Base-by-base conservation (phyloP, 805 yeast species). In the Cyberlindnera xylosilytica region DNA sequence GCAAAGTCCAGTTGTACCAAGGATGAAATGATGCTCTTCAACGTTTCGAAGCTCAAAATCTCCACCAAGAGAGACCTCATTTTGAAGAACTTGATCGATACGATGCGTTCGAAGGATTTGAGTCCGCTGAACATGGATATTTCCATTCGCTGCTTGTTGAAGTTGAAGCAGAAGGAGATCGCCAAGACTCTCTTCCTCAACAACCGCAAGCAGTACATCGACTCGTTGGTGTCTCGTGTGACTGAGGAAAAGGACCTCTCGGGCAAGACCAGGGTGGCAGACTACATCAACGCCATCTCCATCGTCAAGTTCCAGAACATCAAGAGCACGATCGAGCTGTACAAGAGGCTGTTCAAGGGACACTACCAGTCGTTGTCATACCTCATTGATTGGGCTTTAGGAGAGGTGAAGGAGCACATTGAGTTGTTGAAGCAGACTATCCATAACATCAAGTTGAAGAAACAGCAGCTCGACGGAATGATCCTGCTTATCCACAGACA, bases 351-450 rank as follows among this genome's bases (percentile, higher is more conserved):
- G 39, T 84, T 76, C 62, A 70, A 65, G 13, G 64, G 55, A 11
- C 56, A 58, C 30, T 53, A 62, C 32, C 62, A 62, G 29, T 70
- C 76, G 38, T 70, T 83, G 9, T 76, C 83, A 51, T 70, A 71
- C 23, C 66, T 88, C 15, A 82, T 87, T n/a, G 79, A 47, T 11
- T 49, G 52, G 52, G 43, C 43, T 12, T 4, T 31, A 18, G 30
- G 32, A 2, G 43, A 32, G 32, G 45, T 42, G 33, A 38, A 38
- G 26, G 38, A 16, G 27, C 53, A 34, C 39, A 81, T 47, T 88
- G 96, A 96, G 76, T 83, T 26, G 76, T 77, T 43, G 73, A 73
- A 11, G 83, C 81, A 58, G 75, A 90, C 85, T 51, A 63, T 90
- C 20, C 69, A 78, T 36, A 87, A 83, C 18, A 77, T 85, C 12